Percentiles rank a stretch among this genome's conserved stretches.
Conservation (phyloP, 2,329 filamentous ascomycete species). For the Aspergillus awamori region DNA sequence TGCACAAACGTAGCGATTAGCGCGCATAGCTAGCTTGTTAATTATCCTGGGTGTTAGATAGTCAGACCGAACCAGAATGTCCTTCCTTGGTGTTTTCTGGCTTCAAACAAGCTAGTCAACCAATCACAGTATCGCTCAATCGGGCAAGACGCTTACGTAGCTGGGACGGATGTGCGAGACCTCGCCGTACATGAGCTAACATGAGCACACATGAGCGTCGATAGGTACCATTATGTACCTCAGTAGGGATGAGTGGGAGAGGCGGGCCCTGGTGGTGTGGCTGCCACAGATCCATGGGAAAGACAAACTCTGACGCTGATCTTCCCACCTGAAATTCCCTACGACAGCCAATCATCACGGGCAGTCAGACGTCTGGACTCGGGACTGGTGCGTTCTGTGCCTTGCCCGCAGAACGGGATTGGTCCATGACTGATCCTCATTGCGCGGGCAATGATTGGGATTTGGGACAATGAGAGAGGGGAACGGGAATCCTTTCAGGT, state of each 20-base stretch:
- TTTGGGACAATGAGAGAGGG: conserved; percentile 9
- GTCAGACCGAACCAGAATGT: conserved; percentile 14
- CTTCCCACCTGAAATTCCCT: conserved; percentile 25
- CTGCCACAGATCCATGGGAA: conserved; percentile 23
- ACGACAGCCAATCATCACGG: conserved; percentile 22
- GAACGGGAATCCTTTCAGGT: conserved; percentile 1
- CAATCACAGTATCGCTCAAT: conserved; percentile 13
- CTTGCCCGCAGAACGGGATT: conserved; percentile 16
- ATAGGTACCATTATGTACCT: conserved; percentile 1
- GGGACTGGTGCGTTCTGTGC: conserved; percentile 8
- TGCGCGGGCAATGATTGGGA: neutral
- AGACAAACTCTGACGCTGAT: conserved; percentile 27
- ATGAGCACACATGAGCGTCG: neutral
- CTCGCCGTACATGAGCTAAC: conserved; percentile 11
- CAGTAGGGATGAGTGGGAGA: neutral
- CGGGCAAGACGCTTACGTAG: neutral
- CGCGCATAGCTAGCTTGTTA: neutral
- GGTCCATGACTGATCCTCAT: conserved; percentile 11
- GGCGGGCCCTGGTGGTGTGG: conserved; percentile 13
- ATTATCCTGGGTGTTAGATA: conserved; percentile 5
- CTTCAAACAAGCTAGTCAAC: neutral
- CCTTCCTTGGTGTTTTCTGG: conserved; percentile 4
- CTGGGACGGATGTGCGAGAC: neutral
- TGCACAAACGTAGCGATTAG: conserved; percentile 7
- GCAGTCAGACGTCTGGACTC: conserved; percentile 17